Evolutionary conservation across 2,329 filamentous ascomycete genomes (phyloP), one percentile per base, ranked within the genome.

Genomic region (Boeremia lycopersici): DNA sequence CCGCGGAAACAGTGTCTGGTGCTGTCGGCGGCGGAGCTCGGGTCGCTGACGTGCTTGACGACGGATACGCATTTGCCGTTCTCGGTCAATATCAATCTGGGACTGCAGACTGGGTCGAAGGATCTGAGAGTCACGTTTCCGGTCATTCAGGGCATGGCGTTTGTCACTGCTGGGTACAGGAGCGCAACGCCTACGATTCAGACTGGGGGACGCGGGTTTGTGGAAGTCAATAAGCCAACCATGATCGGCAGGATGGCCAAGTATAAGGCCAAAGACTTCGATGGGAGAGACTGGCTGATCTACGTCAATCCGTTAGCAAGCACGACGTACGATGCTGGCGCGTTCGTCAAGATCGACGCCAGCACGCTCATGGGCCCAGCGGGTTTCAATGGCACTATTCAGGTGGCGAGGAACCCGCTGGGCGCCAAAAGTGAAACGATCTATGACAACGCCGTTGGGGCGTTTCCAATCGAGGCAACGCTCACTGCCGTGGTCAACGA

Each of bases 121-220:
- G 72, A 79, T 1, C 83, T 88, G 0, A 79, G 83, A 1, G 82
- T 98, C 17, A 88, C 85, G 0, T 91, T 96, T 61, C 92, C 93
- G 0, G 71, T 97, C 7, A 86, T 96, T 0, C 93, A 98, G 70
- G 95, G 95, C 10, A 95, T 96, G 86, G 88, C 86, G 0, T 96
- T 92, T 65, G 80, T 96, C 15, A 97, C 93, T 4, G 93, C 82
- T 0, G 74, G 89, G 15, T 98, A 93, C 74, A 81, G 81, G 48
- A 85, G 86, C 28, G 81, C 86, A 0, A 87, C 85, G 7, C 93
- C 93, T 0, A 69, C 87, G 4, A 81, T 98, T 38, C 86, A 93
- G 63, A 73, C 66, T 7, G 89, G 87, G 19, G 86, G 86, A 1
- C 83, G 95, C 1, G 89, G 88, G 56, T 96, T 93, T 78, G 81